Conservation (phyloP, 768 basidiomycete species). For the Psilocybe tampanensis region DNA sequence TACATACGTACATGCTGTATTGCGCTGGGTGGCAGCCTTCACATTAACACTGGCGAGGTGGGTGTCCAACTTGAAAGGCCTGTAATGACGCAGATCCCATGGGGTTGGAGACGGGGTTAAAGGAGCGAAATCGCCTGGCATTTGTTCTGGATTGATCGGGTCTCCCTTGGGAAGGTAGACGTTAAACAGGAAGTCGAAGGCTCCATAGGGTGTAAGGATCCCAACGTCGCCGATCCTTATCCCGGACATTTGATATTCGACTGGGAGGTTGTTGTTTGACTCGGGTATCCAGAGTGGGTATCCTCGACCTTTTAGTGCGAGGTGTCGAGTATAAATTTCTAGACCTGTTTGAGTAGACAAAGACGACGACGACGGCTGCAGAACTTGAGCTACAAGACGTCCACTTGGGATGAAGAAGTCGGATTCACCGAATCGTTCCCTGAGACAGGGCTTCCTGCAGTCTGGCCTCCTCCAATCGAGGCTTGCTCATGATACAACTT, state of each 20-base stretch:
- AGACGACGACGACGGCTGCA: neutral
- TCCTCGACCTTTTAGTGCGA: conserved; percentile 13
- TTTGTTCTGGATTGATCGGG: conserved; percentile 7
- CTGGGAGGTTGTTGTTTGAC: conserved; percentile 9
- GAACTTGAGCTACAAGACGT: neutral
- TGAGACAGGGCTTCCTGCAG: too few species aligned
- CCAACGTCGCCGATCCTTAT: conserved; percentile 22
- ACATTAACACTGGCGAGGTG: conserved; percentile 10
- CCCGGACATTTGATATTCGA: conserved; percentile 11
- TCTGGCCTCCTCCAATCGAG: too few species aligned
- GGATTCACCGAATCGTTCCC: too few species aligned
- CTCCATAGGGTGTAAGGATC: conserved; percentile 14
- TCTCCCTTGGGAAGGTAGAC: conserved; percentile 9
- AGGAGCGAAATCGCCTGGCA: conserved; percentile 15
- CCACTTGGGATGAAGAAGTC: neutral
- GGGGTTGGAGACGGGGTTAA: neutral
- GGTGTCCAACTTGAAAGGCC: conserved; percentile 1
- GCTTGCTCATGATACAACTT: too few species aligned
- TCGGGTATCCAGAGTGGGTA: conserved; percentile 18
- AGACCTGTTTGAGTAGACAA: neutral
- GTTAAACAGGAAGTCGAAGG: conserved; percentile 23
- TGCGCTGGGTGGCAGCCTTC: neutral
- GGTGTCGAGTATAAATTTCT: conserved; percentile 18
- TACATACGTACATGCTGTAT: neutral
- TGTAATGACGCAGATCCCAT: conserved; percentile 2